These are phyloP conservation scores for Sparassis latifolia DNA, from an alignment of 1,284 basidiomycete species.

Conservation along the genomic window DNA sequence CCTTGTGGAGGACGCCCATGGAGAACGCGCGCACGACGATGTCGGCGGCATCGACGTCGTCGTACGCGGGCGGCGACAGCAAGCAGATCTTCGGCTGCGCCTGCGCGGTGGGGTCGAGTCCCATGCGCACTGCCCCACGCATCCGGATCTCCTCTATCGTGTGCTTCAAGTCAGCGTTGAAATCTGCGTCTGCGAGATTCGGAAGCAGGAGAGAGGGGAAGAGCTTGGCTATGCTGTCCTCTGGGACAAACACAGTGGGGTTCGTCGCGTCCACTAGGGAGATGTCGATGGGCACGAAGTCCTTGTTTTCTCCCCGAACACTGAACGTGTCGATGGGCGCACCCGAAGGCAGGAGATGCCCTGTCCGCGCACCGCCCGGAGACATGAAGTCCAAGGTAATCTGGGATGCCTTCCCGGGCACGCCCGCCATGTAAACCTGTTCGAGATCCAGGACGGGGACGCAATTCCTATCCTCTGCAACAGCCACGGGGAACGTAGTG, in stretches of 20 bases:
- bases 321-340: conserved; percentile 38
- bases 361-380: conserved; percentile 65
- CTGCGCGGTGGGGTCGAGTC: conserved; percentile 51
- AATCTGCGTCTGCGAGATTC: conserved; percentile 4
- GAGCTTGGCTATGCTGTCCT: conserved; percentile 35
- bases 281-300: conserved; percentile 26
- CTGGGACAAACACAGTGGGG: conserved; percentile 58
- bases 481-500: conserved; percentile 52
- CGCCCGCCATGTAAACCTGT: conserved; percentile 55
- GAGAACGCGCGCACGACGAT: conserved; percentile 60
- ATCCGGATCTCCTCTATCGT: conserved; percentile 50
- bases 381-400: conserved; percentile 63
- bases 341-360: conserved; percentile 62
- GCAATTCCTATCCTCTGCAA: conserved; percentile 16
- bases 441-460: conserved; percentile 42
- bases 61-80: conserved; percentile 33
- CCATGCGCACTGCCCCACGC: conserved; percentile 54
- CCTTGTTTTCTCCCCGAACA: conserved; percentile 18
- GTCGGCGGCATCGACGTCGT: conserved; percentile 33
- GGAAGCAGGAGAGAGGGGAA: conserved; percentile 13
- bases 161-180: conserved; percentile 22
- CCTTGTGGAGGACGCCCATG: conserved; percentile 68
- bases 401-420: conserved; percentile 55
- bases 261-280: conserved; percentile 71
- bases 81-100: conserved; percentile 71